Percentiles rank a stretch among this genome's conserved stretches.
Conservation (phyloP, 164 flowering plant species). For the Annona cherimola region DNA sequence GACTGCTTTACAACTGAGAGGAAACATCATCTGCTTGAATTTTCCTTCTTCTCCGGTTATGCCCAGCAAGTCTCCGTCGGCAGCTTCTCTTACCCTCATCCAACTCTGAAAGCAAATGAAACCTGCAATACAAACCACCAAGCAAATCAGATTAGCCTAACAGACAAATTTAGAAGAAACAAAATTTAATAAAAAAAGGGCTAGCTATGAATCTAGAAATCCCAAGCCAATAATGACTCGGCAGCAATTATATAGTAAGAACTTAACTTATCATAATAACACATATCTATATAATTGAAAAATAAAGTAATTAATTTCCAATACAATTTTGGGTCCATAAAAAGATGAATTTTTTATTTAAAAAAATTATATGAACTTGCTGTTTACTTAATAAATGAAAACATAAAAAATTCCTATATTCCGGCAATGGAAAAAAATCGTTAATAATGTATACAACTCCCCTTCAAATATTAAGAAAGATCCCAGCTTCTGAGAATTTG, state of each 20-base stretch:
- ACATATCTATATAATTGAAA: background rate
- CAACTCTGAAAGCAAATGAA: slow-evolving; percentile 77
- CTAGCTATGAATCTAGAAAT: background rate
- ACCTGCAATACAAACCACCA: slow-evolving; percentile 33
- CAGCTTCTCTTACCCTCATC: slow-evolving; percentile 94
- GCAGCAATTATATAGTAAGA: background rate
- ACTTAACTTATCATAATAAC: background rate
- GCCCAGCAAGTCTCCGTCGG: slow-evolving; percentile 83
- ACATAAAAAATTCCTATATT: no score
- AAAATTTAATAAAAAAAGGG: no score
- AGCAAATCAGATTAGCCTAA: no score
- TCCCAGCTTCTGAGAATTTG: background rate
- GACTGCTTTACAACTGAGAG: slow-evolving; percentile 28
- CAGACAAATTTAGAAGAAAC: no score
- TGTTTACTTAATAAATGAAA: no score
- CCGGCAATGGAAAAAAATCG: background rate
- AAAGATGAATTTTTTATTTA: background rate
- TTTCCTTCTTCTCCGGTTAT: slow-evolving; percentile 76
- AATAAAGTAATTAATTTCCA: background rate
- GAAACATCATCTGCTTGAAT: slow-evolving; percentile 69
- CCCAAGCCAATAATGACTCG: background rate
- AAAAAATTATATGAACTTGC: background rate
- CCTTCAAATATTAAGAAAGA: background rate
- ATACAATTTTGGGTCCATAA: background rate
- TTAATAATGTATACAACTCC: background rate